Percentiles rank a stretch among this genome's conserved stretches.
Evolutionary conservation across 371 early-diverging fungal genomes (phyloP).

Genomic region (Actinomucor elegans): DNA sequence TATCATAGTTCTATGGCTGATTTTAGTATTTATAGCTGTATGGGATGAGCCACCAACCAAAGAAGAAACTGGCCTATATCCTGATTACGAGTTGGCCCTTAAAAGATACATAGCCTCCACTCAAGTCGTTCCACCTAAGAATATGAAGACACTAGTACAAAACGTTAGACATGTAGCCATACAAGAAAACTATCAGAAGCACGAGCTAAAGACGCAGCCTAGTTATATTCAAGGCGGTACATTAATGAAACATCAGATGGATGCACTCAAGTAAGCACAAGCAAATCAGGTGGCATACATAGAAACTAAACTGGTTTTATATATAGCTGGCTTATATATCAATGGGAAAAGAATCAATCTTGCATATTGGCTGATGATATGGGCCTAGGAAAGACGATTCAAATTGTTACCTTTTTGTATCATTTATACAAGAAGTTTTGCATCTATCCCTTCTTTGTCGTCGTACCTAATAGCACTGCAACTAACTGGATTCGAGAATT

Average conservation of each 20-base stretch:
- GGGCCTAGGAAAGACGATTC: slow-evolving; percentile 94
- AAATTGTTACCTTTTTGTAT: slow-evolving; percentile 76
- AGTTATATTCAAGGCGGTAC: slow-evolving; percentile 58
- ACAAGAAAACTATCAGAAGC: slow-evolving; percentile 27
- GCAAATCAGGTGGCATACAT: too few species aligned
- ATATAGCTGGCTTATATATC: slow-evolving; percentile 71
- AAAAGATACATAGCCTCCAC: slow-evolving; percentile 27
- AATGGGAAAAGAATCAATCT: slow-evolving; percentile 59
- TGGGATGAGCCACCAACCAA: slow-evolving; percentile 37
- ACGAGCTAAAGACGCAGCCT: slow-evolving; percentile 66
- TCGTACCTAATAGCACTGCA: slow-evolving; percentile 81
- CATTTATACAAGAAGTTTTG: slow-evolving; percentile 48
- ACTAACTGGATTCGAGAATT: slow-evolving; percentile 87
- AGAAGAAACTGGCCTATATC: slow-evolving; percentile 30
- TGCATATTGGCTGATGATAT: slow-evolving; percentile 94
- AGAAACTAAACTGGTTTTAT: too few species aligned
- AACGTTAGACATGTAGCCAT: slow-evolving; percentile 31
- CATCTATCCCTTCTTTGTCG: slow-evolving; percentile 79
- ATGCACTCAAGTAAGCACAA: slow-evolving; percentile 73
- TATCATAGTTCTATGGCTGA: background rate
- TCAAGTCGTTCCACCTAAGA: slow-evolving; percentile 35
- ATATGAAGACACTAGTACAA: slow-evolving; percentile 35
- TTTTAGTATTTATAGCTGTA: slow-evolving; percentile 13
- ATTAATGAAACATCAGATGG: slow-evolving; percentile 85
- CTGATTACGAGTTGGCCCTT: slow-evolving; percentile 41